Base-by-base conservation (phyloP, 225 moss, liverwort and hornwort species). In the Straminergon stramineum region DNA sequence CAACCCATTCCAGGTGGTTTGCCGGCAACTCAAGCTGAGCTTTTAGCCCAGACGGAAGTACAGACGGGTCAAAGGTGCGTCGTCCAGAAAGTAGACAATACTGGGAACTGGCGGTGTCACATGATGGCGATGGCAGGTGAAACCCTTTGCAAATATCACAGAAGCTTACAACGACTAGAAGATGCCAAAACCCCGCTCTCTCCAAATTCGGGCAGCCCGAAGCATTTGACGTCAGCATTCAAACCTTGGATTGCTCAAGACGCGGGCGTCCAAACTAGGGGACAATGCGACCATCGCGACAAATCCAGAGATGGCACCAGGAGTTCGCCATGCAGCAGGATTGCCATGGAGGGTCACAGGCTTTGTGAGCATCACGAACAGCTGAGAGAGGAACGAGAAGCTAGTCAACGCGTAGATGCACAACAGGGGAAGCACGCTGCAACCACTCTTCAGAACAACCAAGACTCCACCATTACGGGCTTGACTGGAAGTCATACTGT, bases 161-260 rank as follows among this genome's bases (percentile, higher is more conserved):
- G 45, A 45, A 17, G 13, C 75, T 84, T 89, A 45, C 64, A 81
- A 51, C 8, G 32, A 63, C 83, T 80, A 66, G 52, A 67, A 27
- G 86, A 66, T 62, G 66, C 39, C 22, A 68, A 64, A 66, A 39
- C 32, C 71, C 79, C 22, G 15, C 34, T 82, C 32, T 45, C 23
- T 45, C 64, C 34, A 18, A 60, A 30, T 18, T 13, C 30, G 45
- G 45, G 45, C 15, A 32, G 32, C 10, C 85, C 87, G 35, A 83
- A 88, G 13, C 35, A 86, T 26, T 75, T 87, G 84, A 78, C 82
- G 84, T 73, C 82, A 80, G 89, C 91, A 35, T 58, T 90, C 85
- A 91, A 85, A 64, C 78, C 90, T 23, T 83, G 52, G 87, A 83
- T 92, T 69, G 32, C 85, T 55, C 86, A 79, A 62, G 89, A 92